Evolutionary conservation across 169 alveolate genomes (phyloP).

Genomic region (Babesia ovis): DNA sequence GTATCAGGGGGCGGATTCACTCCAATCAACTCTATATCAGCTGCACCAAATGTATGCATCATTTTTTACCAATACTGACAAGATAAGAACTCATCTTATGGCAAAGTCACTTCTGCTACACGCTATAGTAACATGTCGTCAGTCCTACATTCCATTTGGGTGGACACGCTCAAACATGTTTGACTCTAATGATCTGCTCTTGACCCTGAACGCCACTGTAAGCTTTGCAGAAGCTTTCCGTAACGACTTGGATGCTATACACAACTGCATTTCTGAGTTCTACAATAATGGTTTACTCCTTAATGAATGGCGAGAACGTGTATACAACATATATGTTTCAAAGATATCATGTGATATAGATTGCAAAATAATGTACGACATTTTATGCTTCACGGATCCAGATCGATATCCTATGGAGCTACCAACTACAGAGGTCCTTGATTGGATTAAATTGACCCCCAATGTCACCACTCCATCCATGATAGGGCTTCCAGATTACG

Average conservation of each 20-base stretch:
- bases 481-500: slow-evolving; percentile 23
- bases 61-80: slow-evolving; percentile 81
- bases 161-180: slow-evolving; percentile 96
- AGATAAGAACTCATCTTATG: slow-evolving; percentile 81
- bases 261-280: not conserved
- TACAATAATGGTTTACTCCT: not conserved
- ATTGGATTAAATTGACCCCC: slow-evolving; percentile 20
- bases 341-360: slow-evolving; percentile 33
- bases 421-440: not conserved
- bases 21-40: slow-evolving; percentile 86
- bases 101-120: slow-evolving; percentile 95
- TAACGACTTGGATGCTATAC: not conserved
- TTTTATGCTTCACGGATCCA: slow-evolving; percentile 26
- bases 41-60: slow-evolving; percentile 81
- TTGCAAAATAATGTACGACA: slow-evolving; percentile 12
- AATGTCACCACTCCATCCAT: slow-evolving; percentile 1
- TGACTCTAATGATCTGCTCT: slow-evolving; percentile 94
- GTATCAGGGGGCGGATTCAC: slow-evolving; percentile 97
- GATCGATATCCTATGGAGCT: slow-evolving; percentile 1
- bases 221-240: not conserved
- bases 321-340: slow-evolving; percentile 7
- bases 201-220: slow-evolving; percentile 86
- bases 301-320: slow-evolving; percentile 27
- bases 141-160: slow-evolving; percentile 95
- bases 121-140: slow-evolving; percentile 93